Base-by-base conservation (phyloP, 2,329 filamentous ascomycete genomes). In the Botrytis medusae region DNA sequence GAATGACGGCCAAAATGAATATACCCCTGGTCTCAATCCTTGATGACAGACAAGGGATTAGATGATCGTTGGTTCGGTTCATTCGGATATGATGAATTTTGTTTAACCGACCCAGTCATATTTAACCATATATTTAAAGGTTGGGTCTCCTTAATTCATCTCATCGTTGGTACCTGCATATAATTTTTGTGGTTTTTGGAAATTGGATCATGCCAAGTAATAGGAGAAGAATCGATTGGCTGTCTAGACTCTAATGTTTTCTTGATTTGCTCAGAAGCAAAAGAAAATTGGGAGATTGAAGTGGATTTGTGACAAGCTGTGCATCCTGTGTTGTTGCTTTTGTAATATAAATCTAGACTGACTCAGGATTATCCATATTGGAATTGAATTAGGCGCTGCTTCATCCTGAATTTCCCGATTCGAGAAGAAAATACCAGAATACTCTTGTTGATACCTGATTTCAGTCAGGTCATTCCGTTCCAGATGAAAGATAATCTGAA, bases 31-130 rank as follows among this genome's bases (percentile, higher is more conserved):
- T n/a, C 18, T 2, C 14, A 29, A 65, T 46, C 61, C 60, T 57
- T 72, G 70, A 57, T 72, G 40, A 51, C 22, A 32, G 32, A 12
- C 60, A 29, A 29, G 69, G 70, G n/a, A 57, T 72, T 65, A 44
- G 16, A 32, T 32, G 37, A 51, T 64, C 69, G 10, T 67, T 57
- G 32, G 29, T 8, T 72, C 70, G 40, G 37, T 68, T 60, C 40
- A 16, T 46, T 72, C 61, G 46, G 37, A 46, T 59, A 59, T 20
- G 37, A 54, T 67, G 29, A 65, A 44, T 29, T 46, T 72, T 25
- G 9, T 72, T 42, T 60, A 57, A 10, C 29, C 37, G 46, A 34
- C 61, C 61, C 61, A 59, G 42, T 72, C 8, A 57, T 40, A 48
- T 32, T 46, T 29, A 46, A 57, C 3, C 42, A 22, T 34, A 59